Percentiles rank a stretch among this genome's conserved stretches.
Conservation (phyloP, 139 green algal species). For the Parachlorella kessleri region DNA sequence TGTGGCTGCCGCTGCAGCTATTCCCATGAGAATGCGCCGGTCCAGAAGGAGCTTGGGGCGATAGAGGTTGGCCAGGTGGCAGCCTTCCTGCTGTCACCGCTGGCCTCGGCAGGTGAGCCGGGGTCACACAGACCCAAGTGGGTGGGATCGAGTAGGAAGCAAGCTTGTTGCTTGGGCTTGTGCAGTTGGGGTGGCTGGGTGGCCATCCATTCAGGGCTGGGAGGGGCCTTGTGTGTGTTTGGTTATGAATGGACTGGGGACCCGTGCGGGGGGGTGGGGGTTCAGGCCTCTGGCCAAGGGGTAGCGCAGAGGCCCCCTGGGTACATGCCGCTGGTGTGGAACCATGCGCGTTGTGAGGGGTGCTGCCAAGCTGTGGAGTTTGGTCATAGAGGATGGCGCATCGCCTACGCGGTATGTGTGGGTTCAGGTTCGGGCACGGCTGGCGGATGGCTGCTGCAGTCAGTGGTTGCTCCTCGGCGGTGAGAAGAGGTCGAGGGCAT, state of each 20-base stretch:
- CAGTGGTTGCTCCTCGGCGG: not conserved
- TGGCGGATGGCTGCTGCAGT: not conserved
- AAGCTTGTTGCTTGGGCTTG: not conserved
- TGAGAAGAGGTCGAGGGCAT: not conserved
- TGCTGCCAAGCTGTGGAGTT: not conserved
- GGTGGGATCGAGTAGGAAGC: not conserved
- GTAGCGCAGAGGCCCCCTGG: no score
- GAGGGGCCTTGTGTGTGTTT: no score
- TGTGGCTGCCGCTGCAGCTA: slow-evolving; percentile 68
- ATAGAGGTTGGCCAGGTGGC: slow-evolving; percentile 81
- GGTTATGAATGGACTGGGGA: no score
- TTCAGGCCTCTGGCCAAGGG: not conserved
- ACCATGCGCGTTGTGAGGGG: not conserved
- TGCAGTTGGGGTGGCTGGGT: slow-evolving; percentile 25
- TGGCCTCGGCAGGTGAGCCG: slow-evolving; percentile 73
- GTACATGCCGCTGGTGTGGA: no score
- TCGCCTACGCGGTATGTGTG: not conserved
- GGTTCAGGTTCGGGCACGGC: no score
- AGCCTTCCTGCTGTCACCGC: slow-evolving; percentile 93
- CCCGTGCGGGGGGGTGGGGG: no score
- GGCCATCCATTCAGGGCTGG: not conserved
- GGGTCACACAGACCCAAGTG: no score
- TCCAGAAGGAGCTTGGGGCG: slow-evolving; percentile 94
- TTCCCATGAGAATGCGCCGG: slow-evolving; percentile 90
- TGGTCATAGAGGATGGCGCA: not conserved